These are phyloP conservation scores for Ulvella scutata DNA, from an alignment of 139 green algal genomes.

Conservation along the genomic window DNA sequence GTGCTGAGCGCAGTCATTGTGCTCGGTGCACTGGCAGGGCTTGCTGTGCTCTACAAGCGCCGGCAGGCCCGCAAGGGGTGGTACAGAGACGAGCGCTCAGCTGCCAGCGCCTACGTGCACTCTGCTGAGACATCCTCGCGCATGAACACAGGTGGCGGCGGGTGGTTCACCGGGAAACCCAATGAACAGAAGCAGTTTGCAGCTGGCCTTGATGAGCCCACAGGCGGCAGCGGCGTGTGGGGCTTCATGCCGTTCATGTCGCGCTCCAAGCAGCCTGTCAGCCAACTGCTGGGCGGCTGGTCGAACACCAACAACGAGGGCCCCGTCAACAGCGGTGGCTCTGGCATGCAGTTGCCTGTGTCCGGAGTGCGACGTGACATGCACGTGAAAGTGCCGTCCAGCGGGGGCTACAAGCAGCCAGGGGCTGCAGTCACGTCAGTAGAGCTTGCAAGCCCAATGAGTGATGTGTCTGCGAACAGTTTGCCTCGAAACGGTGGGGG, in stretches of 20 bases:
- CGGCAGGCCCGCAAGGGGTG: not conserved
- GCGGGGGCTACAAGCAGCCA: not conserved
- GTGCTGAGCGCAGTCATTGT: not conserved
- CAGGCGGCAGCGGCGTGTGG: not conserved
- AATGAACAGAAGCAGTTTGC: not conserved
- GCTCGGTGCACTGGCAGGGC: not conserved
- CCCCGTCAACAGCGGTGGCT: not conserved
- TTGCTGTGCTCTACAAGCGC: not conserved
- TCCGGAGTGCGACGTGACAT: not conserved
- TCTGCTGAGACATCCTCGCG: not conserved
- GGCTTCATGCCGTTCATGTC: conserved; percentile 1
- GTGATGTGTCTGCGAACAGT: not conserved
- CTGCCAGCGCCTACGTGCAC: not conserved
- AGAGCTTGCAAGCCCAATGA: not conserved
- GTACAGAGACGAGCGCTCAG: not conserved
- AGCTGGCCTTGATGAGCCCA: not conserved
- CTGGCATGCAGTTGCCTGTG: not conserved
- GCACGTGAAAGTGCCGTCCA: not conserved
- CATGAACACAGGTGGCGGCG: not conserved
- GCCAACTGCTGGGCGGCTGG: not conserved
- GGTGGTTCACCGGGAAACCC: not conserved
- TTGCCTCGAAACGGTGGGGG: not conserved
- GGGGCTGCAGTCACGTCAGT: not conserved
- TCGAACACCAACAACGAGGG: not conserved
- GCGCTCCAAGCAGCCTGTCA: not conserved